Conservation (phyloP, 225 moss, liverwort and hornwort species). For the Pleurozium schreberi region DNA sequence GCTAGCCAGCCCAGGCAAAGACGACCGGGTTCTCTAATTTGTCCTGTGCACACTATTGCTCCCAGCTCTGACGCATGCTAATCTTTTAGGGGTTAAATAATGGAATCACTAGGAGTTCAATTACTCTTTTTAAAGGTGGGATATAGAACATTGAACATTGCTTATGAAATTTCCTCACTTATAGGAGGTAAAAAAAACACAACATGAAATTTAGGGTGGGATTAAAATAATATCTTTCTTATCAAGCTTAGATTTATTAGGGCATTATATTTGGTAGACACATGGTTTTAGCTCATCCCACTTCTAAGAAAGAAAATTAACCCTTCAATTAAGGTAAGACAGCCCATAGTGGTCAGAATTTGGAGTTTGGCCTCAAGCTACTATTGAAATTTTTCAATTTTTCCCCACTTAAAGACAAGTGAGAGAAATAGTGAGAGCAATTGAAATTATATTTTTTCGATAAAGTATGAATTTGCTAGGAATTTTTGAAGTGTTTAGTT, state of each 20-base stretch:
- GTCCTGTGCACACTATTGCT: background rate
- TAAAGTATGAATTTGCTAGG: no score
- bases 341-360: no score
- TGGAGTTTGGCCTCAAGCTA: rapidly evolving
- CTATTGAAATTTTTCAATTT: no score
- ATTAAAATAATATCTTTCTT: rapidly evolving
- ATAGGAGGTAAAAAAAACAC: background rate
- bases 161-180: background rate
- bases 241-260: background rate
- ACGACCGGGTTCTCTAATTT: background rate
- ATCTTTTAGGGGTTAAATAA: background rate
- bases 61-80: background rate
- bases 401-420: no score
- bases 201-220: rapidly evolving
- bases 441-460: no score
- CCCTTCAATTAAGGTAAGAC: rapidly evolving
- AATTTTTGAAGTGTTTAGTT: no score
- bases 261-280: rapidly evolving
- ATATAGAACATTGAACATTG: background rate
- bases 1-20: background rate
- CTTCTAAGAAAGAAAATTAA: no score
- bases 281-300: background rate
- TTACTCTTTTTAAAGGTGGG: background rate
- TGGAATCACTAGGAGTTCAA: no score
- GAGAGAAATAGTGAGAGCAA: no score